Base-by-base conservation (phyloP, 2,329 filamentous ascomycete species). In the Lachnellula arida region DNA sequence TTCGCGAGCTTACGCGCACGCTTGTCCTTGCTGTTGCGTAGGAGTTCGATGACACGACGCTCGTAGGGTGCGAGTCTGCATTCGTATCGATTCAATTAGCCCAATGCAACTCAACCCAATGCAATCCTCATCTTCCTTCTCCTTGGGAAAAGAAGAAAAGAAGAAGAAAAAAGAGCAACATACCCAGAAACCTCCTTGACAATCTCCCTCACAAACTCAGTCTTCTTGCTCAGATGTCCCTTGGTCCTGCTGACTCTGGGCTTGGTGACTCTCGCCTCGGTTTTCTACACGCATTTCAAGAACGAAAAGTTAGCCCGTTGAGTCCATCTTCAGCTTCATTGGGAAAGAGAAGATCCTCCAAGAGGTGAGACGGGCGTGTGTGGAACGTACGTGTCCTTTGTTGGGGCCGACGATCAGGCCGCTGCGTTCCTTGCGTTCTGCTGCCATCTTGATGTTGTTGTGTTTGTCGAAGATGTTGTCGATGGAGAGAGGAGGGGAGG, bases 21-120 rank as follows among this genome's bases (percentile, higher is more conserved):
- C 90, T 97, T 97, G 81, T 99, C 94, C 84, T 96, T 95, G 82
- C 85, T 88, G 89, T 99, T 99, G 73, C 94, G 91, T 79, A 99
- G 88, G 76, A 99, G 82, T 86, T 99, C 94, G 75, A 99, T 96
- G 71, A 99, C 90, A 75, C 94, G 91, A 79, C 94, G 93, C 87
- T 99, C 94, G 78, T 99, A 94, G 73, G 90, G 90, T 70, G 90
- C 90, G 70, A 94, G 88, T 74, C 89, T 87, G 17, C 46, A 56
- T 64, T 61, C 61, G 60, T 43, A 35, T 32, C 22, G 11, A 40
- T 52, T n/a, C 9, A 6, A 35, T 43, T 49, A 43, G 42, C 37
- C 22, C 42, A 34, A 28, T 32, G 17, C 17, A 9, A 1, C 28
- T 40, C 17, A 51, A n/a, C 4, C 32, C 22, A 40, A 46, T 32